phyloP scores from a whole-genome alignment of 176 grass and related monocot genomes.

The Cocos nucifera region DNA sequence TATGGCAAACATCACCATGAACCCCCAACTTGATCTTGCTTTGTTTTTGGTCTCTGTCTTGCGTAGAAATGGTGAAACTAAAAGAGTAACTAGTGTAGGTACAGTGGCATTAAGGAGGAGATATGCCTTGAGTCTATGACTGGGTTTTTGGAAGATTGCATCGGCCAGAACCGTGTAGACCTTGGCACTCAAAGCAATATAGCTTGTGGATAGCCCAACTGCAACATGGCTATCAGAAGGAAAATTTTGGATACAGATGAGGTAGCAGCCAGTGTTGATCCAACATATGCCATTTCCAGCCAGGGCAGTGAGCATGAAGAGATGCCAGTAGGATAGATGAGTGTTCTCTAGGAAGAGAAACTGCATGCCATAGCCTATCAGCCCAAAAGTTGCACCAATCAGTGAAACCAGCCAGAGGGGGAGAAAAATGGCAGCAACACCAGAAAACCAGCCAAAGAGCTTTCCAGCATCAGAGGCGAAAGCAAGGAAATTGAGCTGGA shows the following conservation, averaged over 20 bases:
- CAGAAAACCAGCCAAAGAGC: conserved; percentile 83
- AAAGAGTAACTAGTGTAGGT: conserved; percentile 40
- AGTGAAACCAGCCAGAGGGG: conserved; percentile 65
- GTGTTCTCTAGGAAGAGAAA: conserved; percentile 59
- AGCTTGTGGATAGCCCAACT: conserved; percentile 76
- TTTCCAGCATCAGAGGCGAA: conserved; percentile 94
- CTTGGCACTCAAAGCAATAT: conserved; percentile 88
- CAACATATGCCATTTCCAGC: conserved; percentile 96
- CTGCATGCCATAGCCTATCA: conserved; percentile 81
- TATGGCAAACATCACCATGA: conserved; percentile 74
- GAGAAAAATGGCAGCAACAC: conserved; percentile 50
- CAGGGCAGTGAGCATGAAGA: conserved; percentile 72
- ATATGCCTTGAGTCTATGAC: conserved; percentile 32
- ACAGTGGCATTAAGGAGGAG: conserved; percentile 83
- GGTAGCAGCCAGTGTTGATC: conserved; percentile 94
- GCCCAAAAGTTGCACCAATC: conserved; percentile 45
- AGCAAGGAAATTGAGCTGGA: conserved; percentile 83
- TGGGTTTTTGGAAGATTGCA: conserved; percentile 13
- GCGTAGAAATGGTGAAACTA: conserved; percentile 43
- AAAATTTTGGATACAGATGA: conserved; percentile 86
- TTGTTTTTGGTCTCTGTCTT: conserved; percentile 22
- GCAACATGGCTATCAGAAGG: conserved; percentile 55
- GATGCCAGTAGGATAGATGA: conserved; percentile 55
- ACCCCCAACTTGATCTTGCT: conserved; percentile 15
- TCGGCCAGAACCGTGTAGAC: conserved; percentile 57